Evolutionary conservation across 2,329 filamentous ascomycete species (phyloP), one percentile per base, ranked within the genome.

Genomic region (Ophiostoma novo-ulmi): DNA sequence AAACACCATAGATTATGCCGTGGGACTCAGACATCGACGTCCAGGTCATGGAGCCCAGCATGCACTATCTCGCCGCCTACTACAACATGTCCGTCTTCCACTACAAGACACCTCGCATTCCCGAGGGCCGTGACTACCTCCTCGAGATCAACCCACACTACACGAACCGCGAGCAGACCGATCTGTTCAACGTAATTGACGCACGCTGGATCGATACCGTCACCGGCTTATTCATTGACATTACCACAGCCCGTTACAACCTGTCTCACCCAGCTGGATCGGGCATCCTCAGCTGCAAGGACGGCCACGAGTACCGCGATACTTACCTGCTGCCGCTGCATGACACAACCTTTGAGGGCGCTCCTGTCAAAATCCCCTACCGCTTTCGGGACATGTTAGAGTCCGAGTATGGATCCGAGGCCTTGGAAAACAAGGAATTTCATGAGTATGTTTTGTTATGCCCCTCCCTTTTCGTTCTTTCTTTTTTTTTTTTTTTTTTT

Each of bases 11-110:
- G 68, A 67, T 68, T 13, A n/a, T 93, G 78, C 90, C 91, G 0
- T 93, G 91, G 91, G 91, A 93, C 77, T 87, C 87, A 78, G 90
- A 93, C 77, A 83, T 92, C 65, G 90, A 94, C 78, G 90, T 91
- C 2, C 91, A 93, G 78, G 86, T 94, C 36, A 87, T 87, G 7
- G 86, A 86, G 72, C 80, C 85, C 35, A 92, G 89, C 64, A 84
- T 94, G 70, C 81, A 83, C 70, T 88, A 86, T 75, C 82, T 94
- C 11, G 90, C 86, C 14, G 82, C 87, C 67, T 85, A 89, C 71
- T 85, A 89, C 80, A 94, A 94, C 80, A 83, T 83, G 82, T 81
- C 81, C 36, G 78, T 80, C 36, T 82, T 82, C 75, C 81, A 81
- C 73, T 82, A 80, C 74, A 77, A 81, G 73, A 81, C 81, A 35